These are phyloP conservation scores for Penicillium turbatum DNA, from an alignment of 495 filamentous ascomycete genomes.

Conservation along the genomic window DNA sequence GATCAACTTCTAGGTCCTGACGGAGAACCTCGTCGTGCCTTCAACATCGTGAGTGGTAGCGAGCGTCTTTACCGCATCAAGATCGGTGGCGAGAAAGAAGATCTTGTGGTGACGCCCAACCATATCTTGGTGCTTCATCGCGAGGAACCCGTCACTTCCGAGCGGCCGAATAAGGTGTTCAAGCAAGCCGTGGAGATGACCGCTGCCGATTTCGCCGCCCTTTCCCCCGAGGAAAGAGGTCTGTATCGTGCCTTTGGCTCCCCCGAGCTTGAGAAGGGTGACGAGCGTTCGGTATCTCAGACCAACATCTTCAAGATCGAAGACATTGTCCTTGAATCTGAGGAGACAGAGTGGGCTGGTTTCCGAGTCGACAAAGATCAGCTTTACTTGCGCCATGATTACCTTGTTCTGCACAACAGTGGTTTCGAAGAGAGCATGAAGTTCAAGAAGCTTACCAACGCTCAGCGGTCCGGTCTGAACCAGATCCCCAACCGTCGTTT, in stretches of 20 bases:
- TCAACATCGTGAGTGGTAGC: slow-evolving; percentile 45
- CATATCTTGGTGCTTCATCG: slow-evolving; percentile 45
- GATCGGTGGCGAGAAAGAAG: slow-evolving; percentile 33
- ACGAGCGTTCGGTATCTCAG: slow-evolving; percentile 17
- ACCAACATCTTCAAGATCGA: slow-evolving; percentile 32
- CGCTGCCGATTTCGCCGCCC: slow-evolving; percentile 37
- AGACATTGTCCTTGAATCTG: slow-evolving; percentile 37
- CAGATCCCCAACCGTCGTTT: slow-evolving; percentile 99
- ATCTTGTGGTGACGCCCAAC: slow-evolving; percentile 45
- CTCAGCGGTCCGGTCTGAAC: slow-evolving; percentile 96
- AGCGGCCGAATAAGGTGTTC: not conserved
- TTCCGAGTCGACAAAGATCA: slow-evolving; percentile 48
- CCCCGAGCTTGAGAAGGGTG: slow-evolving; percentile 13
- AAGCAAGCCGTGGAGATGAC: slow-evolving; percentile 37
- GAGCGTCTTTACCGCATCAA: slow-evolving; percentile 44
- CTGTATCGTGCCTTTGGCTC: slow-evolving; percentile 26
- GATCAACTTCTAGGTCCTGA: slow-evolving; percentile 47
- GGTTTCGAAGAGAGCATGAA: slow-evolving; percentile 88
- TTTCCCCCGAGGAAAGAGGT: slow-evolving; percentile 26
- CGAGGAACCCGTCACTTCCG: slow-evolving; percentile 11
- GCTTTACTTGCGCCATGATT: slow-evolving; percentile 46
- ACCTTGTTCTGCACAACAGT: slow-evolving; percentile 43
- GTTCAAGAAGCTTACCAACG: slow-evolving; percentile 99
- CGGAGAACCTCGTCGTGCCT: slow-evolving; percentile 41
- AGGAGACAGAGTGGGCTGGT: slow-evolving; percentile 38